Evolutionary conservation across 441 rosid species (phyloP).

Genomic region (Arabidopsis hybrid): DNA sequence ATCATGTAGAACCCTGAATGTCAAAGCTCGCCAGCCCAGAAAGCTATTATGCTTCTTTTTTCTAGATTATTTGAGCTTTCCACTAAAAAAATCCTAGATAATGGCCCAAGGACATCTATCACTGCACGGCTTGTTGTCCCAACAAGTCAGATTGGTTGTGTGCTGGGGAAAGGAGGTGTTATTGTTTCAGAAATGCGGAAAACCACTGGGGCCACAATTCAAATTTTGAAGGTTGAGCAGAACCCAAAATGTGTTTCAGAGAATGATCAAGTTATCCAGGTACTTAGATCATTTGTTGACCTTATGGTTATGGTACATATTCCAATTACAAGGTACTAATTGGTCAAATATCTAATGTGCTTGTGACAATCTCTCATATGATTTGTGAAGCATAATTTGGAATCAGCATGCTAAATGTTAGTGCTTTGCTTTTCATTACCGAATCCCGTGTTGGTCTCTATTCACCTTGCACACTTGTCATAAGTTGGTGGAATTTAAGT

Average conservation of each 20-base stretch:
- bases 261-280: slow-evolving; percentile 92
- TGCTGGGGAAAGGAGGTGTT: slow-evolving; percentile 90
- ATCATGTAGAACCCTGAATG: slow-evolving; percentile 67
- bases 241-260: slow-evolving; percentile 71
- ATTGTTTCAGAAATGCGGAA: slow-evolving; percentile 86
- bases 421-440: slow-evolving; percentile 19
- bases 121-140: slow-evolving; percentile 84
- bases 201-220: slow-evolving; percentile 65
- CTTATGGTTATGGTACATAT: slow-evolving; percentile 21
- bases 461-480: slow-evolving; percentile 3
- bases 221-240: slow-evolving; percentile 64
- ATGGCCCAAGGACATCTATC: slow-evolving; percentile 51
- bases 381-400: slow-evolving; percentile 18
- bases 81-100: slow-evolving; percentile 60
- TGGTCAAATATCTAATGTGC: slow-evolving; percentile 8
- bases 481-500: slow-evolving; percentile 3
- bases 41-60: slow-evolving; percentile 75
- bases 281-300: slow-evolving; percentile 34
- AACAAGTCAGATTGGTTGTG: slow-evolving; percentile 83
- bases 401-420: slow-evolving; percentile 20
- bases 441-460: slow-evolving; percentile 17
- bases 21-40: slow-evolving; percentile 81
- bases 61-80: slow-evolving; percentile 69
- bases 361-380: slow-evolving; percentile 29
- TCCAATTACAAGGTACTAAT: slow-evolving; percentile 10